Base-by-base conservation (phyloP, 1,284 basidiomycete genomes). In the Wolfiporia cocos region DNA sequence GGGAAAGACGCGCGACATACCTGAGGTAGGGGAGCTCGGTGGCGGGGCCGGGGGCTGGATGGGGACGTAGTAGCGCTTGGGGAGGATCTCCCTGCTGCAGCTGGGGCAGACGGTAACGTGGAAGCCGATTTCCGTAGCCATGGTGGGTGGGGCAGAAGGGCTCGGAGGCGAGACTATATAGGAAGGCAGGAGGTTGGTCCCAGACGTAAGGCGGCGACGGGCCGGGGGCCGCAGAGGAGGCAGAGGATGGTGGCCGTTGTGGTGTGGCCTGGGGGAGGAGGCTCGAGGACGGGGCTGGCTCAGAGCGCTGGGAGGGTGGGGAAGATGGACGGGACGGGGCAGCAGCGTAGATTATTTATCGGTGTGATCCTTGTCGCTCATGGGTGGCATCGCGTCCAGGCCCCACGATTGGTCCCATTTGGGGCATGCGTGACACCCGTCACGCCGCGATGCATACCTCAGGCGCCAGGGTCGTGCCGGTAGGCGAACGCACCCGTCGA, bases 41-140 rank as follows among this genome's bases (percentile, higher is more conserved):
- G 63, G 67, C 14, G 65, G 67, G n/a, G 64, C 48, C 18, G 66
- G 59, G 43, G 52, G 61, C 15, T 56, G 57, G 42, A 74, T 55
- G 33, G 73, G 63, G 44, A 84, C 71, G 17, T 67, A 68, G 49
- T 66, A 67, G 50, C 81, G 78, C 55, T 82, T 83, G 20, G 85
- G 85, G 19, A 76, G 65, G 49, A 87, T 86, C 49, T 80, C 77
- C 52, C 74, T 68, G 52, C 78, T 73, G 66, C 85, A 87, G 54
- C 75, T 74, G 38, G 81, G 81, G 70, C 85, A 86, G 80, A 81
- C 86, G 40, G 72, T 68, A 47, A 78, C 70, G 65, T 83, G 68
- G 62, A 62, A 72, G 52, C 78, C 71, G 64, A 76, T 71, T n/a
- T n/a, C n/a, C n/a, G n/a, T n/a, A 51, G 67, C 68, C 61, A 63